phyloP scores from a whole-genome alignment of 306 rosid species.

The Quercus bicolor region DNA sequence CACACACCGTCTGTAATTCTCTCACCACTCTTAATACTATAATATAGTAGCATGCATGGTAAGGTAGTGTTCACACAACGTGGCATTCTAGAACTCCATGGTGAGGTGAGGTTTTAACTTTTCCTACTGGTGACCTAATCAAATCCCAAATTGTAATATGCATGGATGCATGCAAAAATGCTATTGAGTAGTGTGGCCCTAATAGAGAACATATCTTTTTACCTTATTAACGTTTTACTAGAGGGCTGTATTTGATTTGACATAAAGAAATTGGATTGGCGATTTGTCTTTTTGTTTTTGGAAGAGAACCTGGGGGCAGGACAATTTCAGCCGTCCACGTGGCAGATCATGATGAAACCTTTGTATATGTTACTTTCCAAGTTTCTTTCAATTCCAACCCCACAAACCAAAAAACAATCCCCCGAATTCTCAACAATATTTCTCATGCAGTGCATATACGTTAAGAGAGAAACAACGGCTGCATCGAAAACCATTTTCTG shows the following conservation, averaged over 20 bases:
- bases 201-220: constrained; percentile 17
- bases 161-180: constrained; percentile 23
- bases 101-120: not conserved
- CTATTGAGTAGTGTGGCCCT: not conserved
- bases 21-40: no score
- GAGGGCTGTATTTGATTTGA: constrained; percentile 32
- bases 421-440: not conserved
- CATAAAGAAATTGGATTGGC: constrained; percentile 39
- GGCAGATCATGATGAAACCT: constrained; percentile 18
- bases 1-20: no score
- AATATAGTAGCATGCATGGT: not conserved
- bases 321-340: constrained; percentile 32
- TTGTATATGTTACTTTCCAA: no score
- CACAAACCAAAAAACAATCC: not conserved
- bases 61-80: not conserved
- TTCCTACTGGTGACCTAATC: not conserved
- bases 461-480: constrained; percentile 46
- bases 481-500: constrained; percentile 31
- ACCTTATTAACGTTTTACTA: constrained; percentile 28
- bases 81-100: not conserved
- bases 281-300: constrained; percentile 51
- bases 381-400: not conserved
- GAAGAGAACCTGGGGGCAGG: constrained; percentile 27
- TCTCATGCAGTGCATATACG: constrained; percentile 26
- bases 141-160: constrained; percentile 13